phyloP scores from a whole-genome alignment of 129 eudicot species.

The Tanacetum coccineum region DNA sequence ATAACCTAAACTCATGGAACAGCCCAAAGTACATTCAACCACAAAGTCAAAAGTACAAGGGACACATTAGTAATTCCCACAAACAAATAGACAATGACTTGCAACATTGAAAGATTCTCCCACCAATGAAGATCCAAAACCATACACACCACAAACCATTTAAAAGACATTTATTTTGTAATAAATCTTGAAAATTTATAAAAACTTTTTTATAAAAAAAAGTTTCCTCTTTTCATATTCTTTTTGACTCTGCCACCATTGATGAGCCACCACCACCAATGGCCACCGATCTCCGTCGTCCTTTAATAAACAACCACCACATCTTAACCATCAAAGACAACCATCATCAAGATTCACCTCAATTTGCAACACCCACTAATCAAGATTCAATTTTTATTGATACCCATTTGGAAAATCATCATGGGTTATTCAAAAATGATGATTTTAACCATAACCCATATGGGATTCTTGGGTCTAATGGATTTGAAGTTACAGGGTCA shows the following conservation, averaged over 20 bases:
- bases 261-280: constrained; percentile 23
- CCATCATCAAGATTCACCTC: constrained; percentile 13
- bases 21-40: not conserved
- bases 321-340: constrained; percentile 41
- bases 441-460: constrained; percentile 38
- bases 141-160: not conserved
- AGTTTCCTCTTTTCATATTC: not conserved
- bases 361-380: constrained; percentile 19
- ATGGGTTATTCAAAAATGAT: not conserved
- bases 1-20: not conserved
- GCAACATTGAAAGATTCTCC: constrained; percentile 25
- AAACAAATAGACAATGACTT: constrained; percentile 14
- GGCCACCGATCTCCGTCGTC: constrained; percentile 32
- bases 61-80: not conserved
- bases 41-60: constrained; percentile 6
- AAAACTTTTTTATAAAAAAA: not conserved
- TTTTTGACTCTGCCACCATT: not conserved
- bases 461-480: constrained; percentile 55
- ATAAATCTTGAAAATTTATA: no score
- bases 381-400: constrained; percentile 4
- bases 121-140: constrained; percentile 14
- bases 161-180: not conserved
- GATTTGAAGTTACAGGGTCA: constrained; percentile 43
- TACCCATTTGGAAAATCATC: constrained; percentile 10
- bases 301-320: constrained; percentile 33